A percentile compares a stretch with the other conserved stretches of the same genome.
Conservation (phyloP, 768 basidiomycete species). For the Boletus bicolor region DNA sequence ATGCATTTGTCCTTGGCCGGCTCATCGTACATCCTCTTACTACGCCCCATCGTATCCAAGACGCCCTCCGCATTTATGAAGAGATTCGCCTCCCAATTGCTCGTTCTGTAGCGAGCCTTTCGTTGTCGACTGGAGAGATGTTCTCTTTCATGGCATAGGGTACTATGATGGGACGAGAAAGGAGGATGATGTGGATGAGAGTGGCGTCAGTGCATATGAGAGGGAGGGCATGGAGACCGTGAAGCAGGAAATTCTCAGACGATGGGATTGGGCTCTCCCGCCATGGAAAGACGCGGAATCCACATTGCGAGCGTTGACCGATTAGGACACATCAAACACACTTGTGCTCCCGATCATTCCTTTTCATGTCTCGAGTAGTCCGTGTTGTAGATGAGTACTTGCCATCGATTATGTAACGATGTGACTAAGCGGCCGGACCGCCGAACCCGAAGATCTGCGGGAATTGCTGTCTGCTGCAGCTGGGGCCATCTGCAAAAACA, state of each 20-base stretch:
- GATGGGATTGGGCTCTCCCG: slow-evolving; percentile 15
- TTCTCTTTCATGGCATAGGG: slow-evolving; percentile 14
- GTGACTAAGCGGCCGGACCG: too few relatives aligned
- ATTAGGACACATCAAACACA: not conserved
- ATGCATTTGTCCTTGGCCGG: slow-evolving; percentile 23
- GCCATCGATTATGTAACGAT: too few relatives aligned
- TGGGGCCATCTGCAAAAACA: too few relatives aligned
- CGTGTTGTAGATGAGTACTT: too few relatives aligned
- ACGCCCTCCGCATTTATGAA: slow-evolving; percentile 12
- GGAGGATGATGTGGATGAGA: slow-evolving; percentile 7
- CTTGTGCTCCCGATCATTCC: not conserved
- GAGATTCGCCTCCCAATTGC: slow-evolving; percentile 15
- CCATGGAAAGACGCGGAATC: slow-evolving; percentile 20
- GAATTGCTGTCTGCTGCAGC: too few relatives aligned
- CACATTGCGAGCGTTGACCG: not conserved
- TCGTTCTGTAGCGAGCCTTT: slow-evolving; percentile 8
- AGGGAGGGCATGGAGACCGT: slow-evolving; percentile 17
- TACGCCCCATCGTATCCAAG: not conserved
- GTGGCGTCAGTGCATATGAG: slow-evolving; percentile 9
- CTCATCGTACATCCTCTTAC: slow-evolving; percentile 22
- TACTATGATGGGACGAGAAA: slow-evolving; percentile 22
- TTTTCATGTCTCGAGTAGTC: too few relatives aligned
- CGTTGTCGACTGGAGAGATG: slow-evolving; percentile 20
- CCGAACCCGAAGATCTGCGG: too few relatives aligned
- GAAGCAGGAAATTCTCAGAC: slow-evolving; percentile 7